phyloP scores from a whole-genome alignment of 306 rosid genomes.

The Prunus armeniaca region DNA sequence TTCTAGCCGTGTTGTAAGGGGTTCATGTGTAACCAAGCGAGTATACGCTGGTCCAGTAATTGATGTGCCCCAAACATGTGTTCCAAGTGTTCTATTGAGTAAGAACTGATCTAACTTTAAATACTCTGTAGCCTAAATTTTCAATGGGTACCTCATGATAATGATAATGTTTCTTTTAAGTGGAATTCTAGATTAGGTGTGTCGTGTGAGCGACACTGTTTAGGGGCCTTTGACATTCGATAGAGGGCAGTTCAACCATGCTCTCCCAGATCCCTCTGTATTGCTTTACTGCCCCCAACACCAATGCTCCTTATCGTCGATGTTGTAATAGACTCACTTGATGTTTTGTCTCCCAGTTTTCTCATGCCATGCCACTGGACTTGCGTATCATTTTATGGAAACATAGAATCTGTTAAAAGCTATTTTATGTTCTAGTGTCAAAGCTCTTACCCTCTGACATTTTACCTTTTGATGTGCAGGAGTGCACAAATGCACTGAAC shows the following conservation, averaged over 20 bases:
- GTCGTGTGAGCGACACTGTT: too few relatives aligned
- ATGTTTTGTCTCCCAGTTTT: background rate
- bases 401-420: background rate
- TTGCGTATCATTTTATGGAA: background rate
- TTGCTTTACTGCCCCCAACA: background rate
- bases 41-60: background rate
- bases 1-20: background rate
- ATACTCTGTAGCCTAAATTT: background rate
- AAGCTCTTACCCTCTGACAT: background rate
- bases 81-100: background rate
- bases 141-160: background rate
- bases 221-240: too few relatives aligned
- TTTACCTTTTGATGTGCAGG: background rate
- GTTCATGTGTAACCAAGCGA: background rate
- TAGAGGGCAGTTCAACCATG: background rate
- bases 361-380: background rate
- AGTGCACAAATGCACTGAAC: conserved; percentile 26
- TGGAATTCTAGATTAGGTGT: background rate
- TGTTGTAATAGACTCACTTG: background rate
- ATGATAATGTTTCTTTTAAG: background rate
- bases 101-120: background rate
- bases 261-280: background rate
- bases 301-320: background rate
- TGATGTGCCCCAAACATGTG: background rate
- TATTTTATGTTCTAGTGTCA: background rate